Percentiles rank a stretch among this genome's conserved stretches.
These are phyloP conservation scores for Boletellus sp. DNA, from an alignment of 768 basidiomycete species.

Conservation along the genomic window DNA sequence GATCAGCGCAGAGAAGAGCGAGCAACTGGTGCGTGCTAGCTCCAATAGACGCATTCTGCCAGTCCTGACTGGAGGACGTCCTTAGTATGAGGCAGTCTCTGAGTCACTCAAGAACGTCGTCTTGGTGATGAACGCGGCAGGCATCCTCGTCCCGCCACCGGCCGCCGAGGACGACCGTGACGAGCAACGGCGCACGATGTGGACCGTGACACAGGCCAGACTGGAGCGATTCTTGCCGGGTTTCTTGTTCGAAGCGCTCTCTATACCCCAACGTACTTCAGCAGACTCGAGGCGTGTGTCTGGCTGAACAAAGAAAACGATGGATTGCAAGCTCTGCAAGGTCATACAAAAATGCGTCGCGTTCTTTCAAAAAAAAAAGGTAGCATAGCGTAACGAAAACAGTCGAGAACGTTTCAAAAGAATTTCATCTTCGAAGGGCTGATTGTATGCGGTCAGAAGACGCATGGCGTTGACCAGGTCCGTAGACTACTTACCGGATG, in stretches of 20 bases:
- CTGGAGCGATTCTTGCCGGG: conserved; percentile 91
- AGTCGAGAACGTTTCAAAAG: conserved; percentile 24
- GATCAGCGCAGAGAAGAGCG: conserved; percentile 81
- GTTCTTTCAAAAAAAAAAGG: neutral
- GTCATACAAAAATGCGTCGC: conserved; percentile 1
- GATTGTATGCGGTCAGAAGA: conserved; percentile 2
- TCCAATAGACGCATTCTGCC: neutral
- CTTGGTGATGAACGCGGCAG: conserved; percentile 90
- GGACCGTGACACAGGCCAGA: conserved; percentile 81
- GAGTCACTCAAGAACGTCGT: conserved; percentile 97
- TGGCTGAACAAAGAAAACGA: conserved; percentile 9
- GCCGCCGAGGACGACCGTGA: conserved; percentile 44
- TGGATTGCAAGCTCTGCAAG: neutral
- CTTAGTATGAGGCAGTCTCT: conserved; percentile 92
- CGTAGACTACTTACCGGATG: conserved; percentile 42
- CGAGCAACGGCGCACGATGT: conserved; percentile 66
- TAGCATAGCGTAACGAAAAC: neutral
- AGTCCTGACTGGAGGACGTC: conserved; percentile 5
- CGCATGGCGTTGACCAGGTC: neutral
- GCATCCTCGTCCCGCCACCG: conserved; percentile 66
- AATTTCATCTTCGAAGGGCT: conserved; percentile 68
- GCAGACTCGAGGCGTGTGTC: conserved; percentile 13
- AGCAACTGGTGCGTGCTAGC: conserved; percentile 62
- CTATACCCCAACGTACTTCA: conserved; percentile 29
- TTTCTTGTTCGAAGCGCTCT: conserved; percentile 72